These are phyloP conservation scores for Camptophora hylomeconis DNA, from an alignment of 2,329 filamentous ascomycete genomes.

Conservation along the genomic window DNA sequence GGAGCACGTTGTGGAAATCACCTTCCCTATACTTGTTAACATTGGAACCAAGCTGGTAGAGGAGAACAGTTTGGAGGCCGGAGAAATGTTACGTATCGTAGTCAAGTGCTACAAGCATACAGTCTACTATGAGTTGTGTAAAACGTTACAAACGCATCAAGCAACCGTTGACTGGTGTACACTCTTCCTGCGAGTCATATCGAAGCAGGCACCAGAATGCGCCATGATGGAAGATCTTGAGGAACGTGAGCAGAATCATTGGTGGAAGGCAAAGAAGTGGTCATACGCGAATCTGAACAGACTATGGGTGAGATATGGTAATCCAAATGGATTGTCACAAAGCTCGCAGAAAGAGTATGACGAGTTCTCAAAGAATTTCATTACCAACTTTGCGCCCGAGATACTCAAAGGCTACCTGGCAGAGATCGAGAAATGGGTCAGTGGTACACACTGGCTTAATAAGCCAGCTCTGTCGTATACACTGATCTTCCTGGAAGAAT, in stretches of 20 bases:
- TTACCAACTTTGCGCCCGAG: slow-evolving; percentile 80
- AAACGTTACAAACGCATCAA: slow-evolving; percentile 62
- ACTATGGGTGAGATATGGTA: slow-evolving; percentile 89
- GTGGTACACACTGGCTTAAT: slow-evolving; percentile 88
- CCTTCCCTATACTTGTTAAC: slow-evolving; percentile 73
- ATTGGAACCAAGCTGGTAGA: slow-evolving; percentile 83
- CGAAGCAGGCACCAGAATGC: slow-evolving; percentile 66
- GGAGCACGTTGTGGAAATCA: slow-evolving; percentile 82
- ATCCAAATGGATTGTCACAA: slow-evolving; percentile 61
- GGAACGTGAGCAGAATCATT: slow-evolving; percentile 86
- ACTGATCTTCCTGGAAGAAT: slow-evolving; percentile 90
- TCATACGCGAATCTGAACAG: slow-evolving; percentile 95
- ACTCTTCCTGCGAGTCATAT: slow-evolving; percentile 79
- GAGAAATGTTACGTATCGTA: slow-evolving; percentile 89
- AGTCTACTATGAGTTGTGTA: slow-evolving; percentile 84
- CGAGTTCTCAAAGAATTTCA: slow-evolving; percentile 81
- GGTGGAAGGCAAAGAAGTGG: slow-evolving; percentile 99
- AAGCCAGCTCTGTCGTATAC: slow-evolving; percentile 88
- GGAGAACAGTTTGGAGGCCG: slow-evolving; percentile 85
- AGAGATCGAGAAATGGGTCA: slow-evolving; percentile 96
- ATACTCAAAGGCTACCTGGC: slow-evolving; percentile 89
- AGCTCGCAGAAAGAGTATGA: slow-evolving; percentile 63
- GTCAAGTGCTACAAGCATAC: slow-evolving; percentile 98
- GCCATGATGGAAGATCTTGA: slow-evolving; percentile 68
- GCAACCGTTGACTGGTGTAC: slow-evolving; percentile 93